These are phyloP conservation scores for Wickerhamiella lipophila DNA, from an alignment of 805 yeast genomes.

Conservation along the genomic window DNA sequence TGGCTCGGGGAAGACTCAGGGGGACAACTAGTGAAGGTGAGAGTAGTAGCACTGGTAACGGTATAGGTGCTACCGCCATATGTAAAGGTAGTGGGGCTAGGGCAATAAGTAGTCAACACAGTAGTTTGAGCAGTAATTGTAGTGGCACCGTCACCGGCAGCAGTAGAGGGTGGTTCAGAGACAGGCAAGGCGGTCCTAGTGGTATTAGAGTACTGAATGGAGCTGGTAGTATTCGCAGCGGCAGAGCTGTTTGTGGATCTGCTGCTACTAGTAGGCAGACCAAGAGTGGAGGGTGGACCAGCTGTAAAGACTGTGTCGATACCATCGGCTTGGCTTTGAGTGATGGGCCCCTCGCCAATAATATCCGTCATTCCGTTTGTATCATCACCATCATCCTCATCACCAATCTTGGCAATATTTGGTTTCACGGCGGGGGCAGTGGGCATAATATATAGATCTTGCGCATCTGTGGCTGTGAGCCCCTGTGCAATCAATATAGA, in stretches of 20 bases:
- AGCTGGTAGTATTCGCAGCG: not conserved
- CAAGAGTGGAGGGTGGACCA: constrained; percentile 6
- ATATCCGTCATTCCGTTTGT: constrained; percentile 7
- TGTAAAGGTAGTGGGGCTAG: constrained; percentile 22
- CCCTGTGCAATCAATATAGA: not conserved
- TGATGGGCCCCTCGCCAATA: not conserved
- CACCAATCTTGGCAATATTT: not conserved
- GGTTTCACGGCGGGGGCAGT: not conserved
- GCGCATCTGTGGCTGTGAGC: not conserved
- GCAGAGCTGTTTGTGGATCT: constrained; percentile 11
- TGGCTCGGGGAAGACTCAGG: constrained; percentile 5
- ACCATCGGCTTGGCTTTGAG: not conserved
- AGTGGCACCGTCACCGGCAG: not conserved
- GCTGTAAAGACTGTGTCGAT: constrained; percentile 3
- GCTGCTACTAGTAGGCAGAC: not conserved
- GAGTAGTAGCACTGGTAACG: constrained; percentile 15
- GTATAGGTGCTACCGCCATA: constrained; percentile 21
- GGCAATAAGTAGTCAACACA: constrained; percentile 23
- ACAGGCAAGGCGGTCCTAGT: too few species aligned
- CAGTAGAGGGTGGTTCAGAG: not conserved
- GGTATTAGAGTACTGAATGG: too few species aligned
- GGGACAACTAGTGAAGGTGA: constrained; percentile 18
- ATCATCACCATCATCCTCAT: not conserved
- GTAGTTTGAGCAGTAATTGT: constrained; percentile 19
- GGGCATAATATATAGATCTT: not conserved